Percentiles rank a stretch among this genome's conserved stretches.
phyloP scores from a whole-genome alignment of 2,329 filamentous ascomycete species.

The Ploettnerulaceae sp. region DNA sequence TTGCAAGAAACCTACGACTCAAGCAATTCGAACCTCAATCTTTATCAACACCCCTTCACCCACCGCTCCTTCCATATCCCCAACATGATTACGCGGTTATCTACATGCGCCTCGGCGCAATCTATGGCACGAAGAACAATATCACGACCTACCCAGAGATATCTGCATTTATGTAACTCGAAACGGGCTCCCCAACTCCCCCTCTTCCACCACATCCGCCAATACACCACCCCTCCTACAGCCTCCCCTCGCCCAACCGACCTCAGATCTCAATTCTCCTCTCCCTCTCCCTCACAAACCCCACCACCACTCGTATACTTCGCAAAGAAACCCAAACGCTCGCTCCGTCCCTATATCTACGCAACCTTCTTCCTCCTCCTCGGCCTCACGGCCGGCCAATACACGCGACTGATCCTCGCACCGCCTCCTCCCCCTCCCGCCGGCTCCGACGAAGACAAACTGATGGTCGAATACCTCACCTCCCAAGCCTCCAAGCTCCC shows the following conservation, averaged over 20 bases:
- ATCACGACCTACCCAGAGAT: constrained; percentile 1
- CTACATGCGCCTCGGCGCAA: constrained; percentile 3
- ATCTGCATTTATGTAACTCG: not conserved
- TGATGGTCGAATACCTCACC: constrained; percentile 39
- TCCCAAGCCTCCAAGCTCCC: constrained; percentile 42
- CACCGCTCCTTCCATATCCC: no score
- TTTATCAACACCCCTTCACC: no score
- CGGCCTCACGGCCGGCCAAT: constrained; percentile 39
- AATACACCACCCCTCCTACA: constrained; percentile 15
- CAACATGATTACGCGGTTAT: constrained; percentile 18
- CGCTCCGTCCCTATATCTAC: constrained; percentile 31
- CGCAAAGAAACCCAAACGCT: constrained; percentile 25
- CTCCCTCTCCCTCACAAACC: constrained; percentile 6
- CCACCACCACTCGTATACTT: constrained; percentile 13
- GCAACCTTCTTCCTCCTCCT: constrained; percentile 38
- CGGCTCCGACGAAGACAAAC: constrained; percentile 39
- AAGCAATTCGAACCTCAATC: no score
- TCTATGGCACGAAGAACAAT: not conserved
- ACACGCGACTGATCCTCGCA: constrained; percentile 38
- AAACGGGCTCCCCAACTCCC: not conserved
- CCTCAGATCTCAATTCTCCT: constrained; percentile 29
- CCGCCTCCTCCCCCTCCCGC: constrained; percentile 41
- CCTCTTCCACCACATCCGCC: constrained; percentile 1
- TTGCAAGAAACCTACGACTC: no score
- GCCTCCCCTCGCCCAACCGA: constrained; percentile 12